These are phyloP conservation scores for Cryptosporidium xiaoi DNA, from an alignment of 169 alveolate genomes.

Conservation along the genomic window DNA sequence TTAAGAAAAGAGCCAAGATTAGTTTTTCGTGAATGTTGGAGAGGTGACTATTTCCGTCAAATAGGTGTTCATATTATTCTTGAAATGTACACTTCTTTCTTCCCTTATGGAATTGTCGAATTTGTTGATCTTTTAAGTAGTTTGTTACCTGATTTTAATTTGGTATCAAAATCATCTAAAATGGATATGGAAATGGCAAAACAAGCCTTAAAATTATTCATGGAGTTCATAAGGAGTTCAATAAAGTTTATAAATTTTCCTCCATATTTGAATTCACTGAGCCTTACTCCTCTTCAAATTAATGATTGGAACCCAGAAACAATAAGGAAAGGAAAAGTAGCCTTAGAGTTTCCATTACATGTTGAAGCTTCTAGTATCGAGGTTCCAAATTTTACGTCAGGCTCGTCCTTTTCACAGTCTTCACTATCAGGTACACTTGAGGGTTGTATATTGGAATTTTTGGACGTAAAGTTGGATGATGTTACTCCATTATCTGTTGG, in stretches of 20 bases:
- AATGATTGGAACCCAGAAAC: constrained; percentile 24
- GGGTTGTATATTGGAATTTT: constrained; percentile 52
- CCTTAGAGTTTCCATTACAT: constrained; percentile 22
- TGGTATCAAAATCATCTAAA: constrained; percentile 12
- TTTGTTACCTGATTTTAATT: constrained; percentile 50
- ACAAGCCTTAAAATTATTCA: constrained; percentile 45
- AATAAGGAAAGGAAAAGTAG: not conserved
- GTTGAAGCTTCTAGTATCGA: constrained; percentile 30
- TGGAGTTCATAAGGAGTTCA: constrained; percentile 38
- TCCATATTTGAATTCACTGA: constrained; percentile 48
- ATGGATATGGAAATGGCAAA: constrained; percentile 39
- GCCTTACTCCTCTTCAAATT: constrained; percentile 25
- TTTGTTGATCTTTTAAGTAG: constrained; percentile 54
- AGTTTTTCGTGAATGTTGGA: constrained; percentile 68
- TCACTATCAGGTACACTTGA: constrained; percentile 50
- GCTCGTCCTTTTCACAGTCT: constrained; percentile 52
- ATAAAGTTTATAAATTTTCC: constrained; percentile 27
- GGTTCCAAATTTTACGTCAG: constrained; percentile 26
- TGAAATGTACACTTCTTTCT: constrained; percentile 38
- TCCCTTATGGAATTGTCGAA: constrained; percentile 70
- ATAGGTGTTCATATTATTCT: constrained; percentile 58
- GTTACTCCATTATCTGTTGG: constrained; percentile 65
- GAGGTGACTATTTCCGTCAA: constrained; percentile 72
- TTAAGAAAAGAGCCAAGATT: constrained; percentile 51
- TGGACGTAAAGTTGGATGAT: constrained; percentile 36